Evolutionary conservation across 257 asterid genomes (phyloP), one percentile per base, ranked within the genome.

Genomic region (Solanum okadae): DNA sequence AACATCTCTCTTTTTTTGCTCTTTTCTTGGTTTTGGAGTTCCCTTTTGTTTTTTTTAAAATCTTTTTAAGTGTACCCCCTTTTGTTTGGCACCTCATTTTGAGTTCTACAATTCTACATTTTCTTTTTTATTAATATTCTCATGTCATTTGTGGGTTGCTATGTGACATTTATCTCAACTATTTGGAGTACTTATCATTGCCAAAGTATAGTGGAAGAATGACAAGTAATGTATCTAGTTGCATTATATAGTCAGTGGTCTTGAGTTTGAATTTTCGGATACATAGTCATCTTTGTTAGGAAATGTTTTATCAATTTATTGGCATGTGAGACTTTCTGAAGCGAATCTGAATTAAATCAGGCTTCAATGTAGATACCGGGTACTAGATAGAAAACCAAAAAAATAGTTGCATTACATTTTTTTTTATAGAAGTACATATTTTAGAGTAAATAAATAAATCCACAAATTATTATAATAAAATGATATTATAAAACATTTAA

Each of bases 11-110:
- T 40, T 25, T 14, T 44, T 15, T 85, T 37, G 12, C 27, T 38
- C n/a, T 68, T 65, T 85, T 63, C 61, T 85, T 67, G 56, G 25
- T 40, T 85, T 71, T 65, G 25, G n/a, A 65, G 49, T 88, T 83
- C 61, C 89, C 88, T 87, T 89, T 79, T 86, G 79, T 49, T 88
- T 87, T 86, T 81, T 16, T 52, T 16, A 42, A n/a, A n/a, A n/a
- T 79, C 85, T 91, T 88, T 88, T 59, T 13, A 63, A 82, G 85
- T 89, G 88, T 87, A 34, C 29, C 90, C 16, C 90, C 90, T 89
- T 85, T 88, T 85, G 84, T 91, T 93, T 89, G 89, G 87, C 18
- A 20, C 88, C 90, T 35, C 76, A 82, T 35, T 88, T 87, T 72
- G 83, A 82, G 90, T 91, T 86, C 85, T 73, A 70, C 87, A 88